Conservation (phyloP, 1,284 basidiomycete genomes). For the Papiliotrema laurentii region DNA sequence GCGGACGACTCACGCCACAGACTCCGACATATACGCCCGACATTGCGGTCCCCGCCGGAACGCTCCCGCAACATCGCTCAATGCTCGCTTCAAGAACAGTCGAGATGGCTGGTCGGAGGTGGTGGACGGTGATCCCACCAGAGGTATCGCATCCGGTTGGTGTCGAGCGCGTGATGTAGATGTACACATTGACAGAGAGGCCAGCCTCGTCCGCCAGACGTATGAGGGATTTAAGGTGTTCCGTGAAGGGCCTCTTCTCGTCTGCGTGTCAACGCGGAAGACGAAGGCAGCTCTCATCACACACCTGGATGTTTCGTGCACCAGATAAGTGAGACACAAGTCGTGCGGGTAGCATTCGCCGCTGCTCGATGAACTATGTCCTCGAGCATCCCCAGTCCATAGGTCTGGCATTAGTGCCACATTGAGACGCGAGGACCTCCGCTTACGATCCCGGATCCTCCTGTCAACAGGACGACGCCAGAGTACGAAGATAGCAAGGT, state of each 20-base stretch:
- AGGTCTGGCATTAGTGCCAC: neutral
- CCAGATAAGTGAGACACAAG: neutral
- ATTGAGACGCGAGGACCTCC: neutral
- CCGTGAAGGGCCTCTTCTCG: neutral
- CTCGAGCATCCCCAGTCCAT: neutral
- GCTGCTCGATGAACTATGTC: neutral
- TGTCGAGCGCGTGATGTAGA: neutral
- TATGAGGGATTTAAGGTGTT: neutral
- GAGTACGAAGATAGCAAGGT: neutral
- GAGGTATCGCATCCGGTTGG: neutral
- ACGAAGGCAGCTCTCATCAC: neutral
- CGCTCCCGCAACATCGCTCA: neutral
- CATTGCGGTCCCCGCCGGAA: neutral
- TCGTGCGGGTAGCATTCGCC: neutral
- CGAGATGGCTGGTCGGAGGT: neutral
- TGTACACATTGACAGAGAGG: neutral
- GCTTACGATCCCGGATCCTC: neutral
- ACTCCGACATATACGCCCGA: conserved; percentile 1
- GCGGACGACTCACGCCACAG: neutral
- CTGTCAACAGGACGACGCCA: neutral
- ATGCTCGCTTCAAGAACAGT: neutral
- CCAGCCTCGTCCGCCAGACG: neutral
- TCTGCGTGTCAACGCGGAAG: neutral
- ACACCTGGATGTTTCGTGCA: neutral
- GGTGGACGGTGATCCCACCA: neutral